Base-by-base conservation (phyloP, 2,329 filamentous ascomycete genomes). In the Penicillium nordicum region DNA sequence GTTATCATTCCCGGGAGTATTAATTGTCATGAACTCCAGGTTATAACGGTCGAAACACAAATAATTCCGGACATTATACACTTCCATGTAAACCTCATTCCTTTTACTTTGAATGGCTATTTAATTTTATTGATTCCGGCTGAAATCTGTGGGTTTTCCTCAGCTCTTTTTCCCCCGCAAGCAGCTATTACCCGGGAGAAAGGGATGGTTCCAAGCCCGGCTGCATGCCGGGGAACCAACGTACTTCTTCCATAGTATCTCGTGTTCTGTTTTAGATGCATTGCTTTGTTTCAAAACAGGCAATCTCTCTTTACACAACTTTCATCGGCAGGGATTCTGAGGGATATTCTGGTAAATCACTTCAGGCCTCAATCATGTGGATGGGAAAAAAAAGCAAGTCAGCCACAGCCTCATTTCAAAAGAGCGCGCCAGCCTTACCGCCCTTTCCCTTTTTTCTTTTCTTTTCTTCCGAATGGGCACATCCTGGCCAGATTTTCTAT, bases 151-250 rank as follows among this genome's bases (percentile, higher is more conserved):
- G 32, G 32, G 30, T 32, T 32, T 12, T 23, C 40, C 47, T 41
- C 53, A 51, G 53, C 23, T 42, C 23, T 51, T 50, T 50, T 50
- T 7, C 30, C 54, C 54, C 46, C 59, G 63, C 58, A 47, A 57
- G 53, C 58, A 61, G 62, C 57, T 51, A 64, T 61, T 67, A 64
- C 57, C 61, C 64, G 58, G 58, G 57, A 64, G 63, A 56, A 66
- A 67, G 65, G 63, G 65, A 58, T 61, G 45, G 55, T 57, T 66
- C 60, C 60, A 61, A 63, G 60, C 47, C 55, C 48, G 57, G 47
- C 59, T 52, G 59, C 67, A 69, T 71, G 64, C 67, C 67, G 67
- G 67, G 65, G 69, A 68, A 70, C 60, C 50, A 58, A 38, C 36
- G 16, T 52, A 46, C 58, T 56, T 60, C 53, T 68, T 67, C 67